phyloP scores from a whole-genome alignment of 2,329 filamentous ascomycete genomes.

The Pseudogymnoascus destructans region DNA sequence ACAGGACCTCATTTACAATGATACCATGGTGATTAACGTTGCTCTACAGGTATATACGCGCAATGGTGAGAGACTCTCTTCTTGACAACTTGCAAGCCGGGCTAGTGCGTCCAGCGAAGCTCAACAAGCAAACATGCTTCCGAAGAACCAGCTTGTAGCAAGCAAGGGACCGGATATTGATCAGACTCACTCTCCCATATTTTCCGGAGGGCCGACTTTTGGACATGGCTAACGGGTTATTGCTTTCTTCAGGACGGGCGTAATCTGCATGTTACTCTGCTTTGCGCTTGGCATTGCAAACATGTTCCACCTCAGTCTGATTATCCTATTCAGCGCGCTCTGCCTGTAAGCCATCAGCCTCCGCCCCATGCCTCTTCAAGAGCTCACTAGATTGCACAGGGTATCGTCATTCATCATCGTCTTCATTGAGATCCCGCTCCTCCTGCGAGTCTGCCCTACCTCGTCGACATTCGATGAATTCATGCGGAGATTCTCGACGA shows the following conservation, averaged over 20 bases:
- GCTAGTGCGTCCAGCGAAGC: not conserved
- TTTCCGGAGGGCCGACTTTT: not conserved
- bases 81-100: slow-evolving; percentile 7
- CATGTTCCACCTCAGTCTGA: slow-evolving; percentile 43
- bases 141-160: not conserved
- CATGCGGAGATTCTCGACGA: slow-evolving; percentile 86
- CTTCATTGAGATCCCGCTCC: slow-evolving; percentile 82
- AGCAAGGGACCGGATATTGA: not conserved
- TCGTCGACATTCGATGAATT: slow-evolving; percentile 76
- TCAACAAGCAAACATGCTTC: not conserved
- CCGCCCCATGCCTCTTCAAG: not conserved
- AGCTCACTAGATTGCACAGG: slow-evolving; percentile 31
- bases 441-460: slow-evolving; percentile 94
- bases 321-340: slow-evolving; percentile 34
- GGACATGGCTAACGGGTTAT: not conserved
- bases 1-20: slow-evolving; percentile 10
- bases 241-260: slow-evolving; percentile 43
- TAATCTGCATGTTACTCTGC: slow-evolving; percentile 58
- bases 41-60: slow-evolving; percentile 5
- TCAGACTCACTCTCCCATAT: not conserved
- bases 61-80: slow-evolving; percentile 9
- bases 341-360: slow-evolving; percentile 36
- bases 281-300: slow-evolving; percentile 56
- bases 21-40: not conserved
- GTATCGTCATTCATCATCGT: slow-evolving; percentile 60